Base-by-base conservation (phyloP, 352 stramenopile genomes). In the Phytophthora syringae region DNA sequence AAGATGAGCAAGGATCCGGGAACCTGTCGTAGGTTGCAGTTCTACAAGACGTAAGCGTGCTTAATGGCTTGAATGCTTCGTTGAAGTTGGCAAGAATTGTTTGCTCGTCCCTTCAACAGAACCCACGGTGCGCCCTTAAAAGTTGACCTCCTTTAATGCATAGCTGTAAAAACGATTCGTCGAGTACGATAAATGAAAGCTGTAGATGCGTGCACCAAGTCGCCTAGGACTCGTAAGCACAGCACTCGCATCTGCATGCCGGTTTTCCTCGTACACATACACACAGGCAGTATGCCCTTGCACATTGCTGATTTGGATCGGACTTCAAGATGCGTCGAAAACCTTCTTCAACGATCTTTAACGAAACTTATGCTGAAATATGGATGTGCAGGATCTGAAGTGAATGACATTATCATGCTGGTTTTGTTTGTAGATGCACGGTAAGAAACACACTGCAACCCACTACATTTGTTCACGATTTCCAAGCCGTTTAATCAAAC, bases 21-120 rank as follows among this genome's bases (percentile, higher is more conserved):
- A n/a, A n/a, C n/a, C n/a, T n/a, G n/a, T 44, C 37, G 37, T 44
- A 44, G 37, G 37, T 44, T 44, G n/a, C 37, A 22, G 37, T 24
- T 44, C 37, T 44, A 3, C 37, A 44, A 24, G 37, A 22, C 3
- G 37, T 11, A 11, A 22, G 15, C 37, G 37, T 44, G 37, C 37
- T 16, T 7, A 24, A 44, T 44, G 37, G 37, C 3, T 44, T 44
- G 37, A 16, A 3, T 22, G 27, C 27, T 32, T 32, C 27, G 27
- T 32, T 32, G 27, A 32, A 32, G 27, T 9, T 32, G 27, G 27
- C 27, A 32, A 32, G 27, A 9, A 32, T 32, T 9, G 27, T n/a
- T n/a, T n/a, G n/a, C n/a, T n/a, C n/a, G n/a, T n/a, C n/a, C n/a
- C n/a, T 32, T 32, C 27, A 9, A 32, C 27, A 9, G 27, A 32